Evolutionary conservation across 2,329 filamentous ascomycete species (phyloP), one percentile per base, ranked within the genome.

Genomic region (Neonectria sp.): DNA sequence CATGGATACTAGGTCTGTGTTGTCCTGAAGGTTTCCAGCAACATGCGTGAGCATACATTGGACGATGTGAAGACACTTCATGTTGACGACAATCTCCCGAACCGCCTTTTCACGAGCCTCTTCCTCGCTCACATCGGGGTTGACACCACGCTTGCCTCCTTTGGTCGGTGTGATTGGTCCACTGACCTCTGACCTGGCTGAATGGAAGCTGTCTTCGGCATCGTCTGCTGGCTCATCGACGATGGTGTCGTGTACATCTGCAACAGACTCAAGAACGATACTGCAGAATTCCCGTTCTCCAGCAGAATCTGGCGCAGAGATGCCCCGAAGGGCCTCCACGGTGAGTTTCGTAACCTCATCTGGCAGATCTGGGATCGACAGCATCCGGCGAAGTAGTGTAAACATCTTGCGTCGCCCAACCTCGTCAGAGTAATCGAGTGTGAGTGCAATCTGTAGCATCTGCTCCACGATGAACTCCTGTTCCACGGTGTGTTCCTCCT

Each of bases 31-130:
- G 76, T 93, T 93, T 68, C 94, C 94, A 60, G 93, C 88, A 11
- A 99, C 94, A 77, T 98, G 97, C 78, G 97, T 91, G 58, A 99
- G 88, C 93, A 98, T 97, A 85, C 95, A 98, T 80, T 98, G 94
- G 29, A 97, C 95, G 73, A 99, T 98, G 78, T 98, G 93, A 68
- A 99, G 87, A 80, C 96, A 98, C 83, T 98, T 98, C 90, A 98
- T 95, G 84, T 98, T 98, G 79, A 98, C 93, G 85, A 98, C 91
- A 77, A 98, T 96, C 82, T 98, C 95, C 71, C 90, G 91, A 72
- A 98, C 90, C 1, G 93, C 94, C 82, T 95, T 97, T 53, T 88
- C 87, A 72, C 89, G 86, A 11, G 89, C 89, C 69, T 91, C 89
- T 72, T 93, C 92, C 63, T 92, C 90, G 57, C 83, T 88, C 64